A percentile compares a stretch with the other conserved stretches of the same genome.
Evolutionary conservation across 2,329 filamentous ascomycete genomes (phyloP).

Genomic region (Trichoderma semiorbis): DNA sequence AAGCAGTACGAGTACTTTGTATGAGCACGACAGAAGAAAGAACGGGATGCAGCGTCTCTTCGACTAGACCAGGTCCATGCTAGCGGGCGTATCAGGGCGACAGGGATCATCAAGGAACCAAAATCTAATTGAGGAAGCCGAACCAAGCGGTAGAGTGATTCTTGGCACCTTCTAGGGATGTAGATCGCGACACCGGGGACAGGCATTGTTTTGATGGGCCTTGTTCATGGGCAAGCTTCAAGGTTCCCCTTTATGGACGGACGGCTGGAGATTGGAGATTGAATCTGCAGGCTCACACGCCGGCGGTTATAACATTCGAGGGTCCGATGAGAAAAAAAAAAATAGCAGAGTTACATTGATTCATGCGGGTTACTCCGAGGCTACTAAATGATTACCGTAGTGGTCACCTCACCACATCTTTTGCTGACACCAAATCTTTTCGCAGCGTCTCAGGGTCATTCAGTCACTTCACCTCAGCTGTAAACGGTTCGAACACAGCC

Average conservation of each 20-base stretch:
- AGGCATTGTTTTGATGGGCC: neutral
- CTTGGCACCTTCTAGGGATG: neutral
- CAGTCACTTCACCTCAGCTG: neutral
- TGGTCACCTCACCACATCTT: neutral
- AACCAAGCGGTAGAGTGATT: neutral
- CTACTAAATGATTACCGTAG: neutral
- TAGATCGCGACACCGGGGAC: conserved; percentile 1
- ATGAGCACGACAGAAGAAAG: neutral
- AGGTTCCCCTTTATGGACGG: neutral
- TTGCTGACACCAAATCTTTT: neutral
- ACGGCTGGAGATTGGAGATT: neutral
- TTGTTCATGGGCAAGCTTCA: neutral
- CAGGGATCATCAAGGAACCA: neutral
- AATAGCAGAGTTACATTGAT: neutral
- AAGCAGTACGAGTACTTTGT: no score
- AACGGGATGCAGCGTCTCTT: neutral
- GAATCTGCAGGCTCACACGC: neutral
- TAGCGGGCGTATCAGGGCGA: neutral
- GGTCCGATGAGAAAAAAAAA: neutral
- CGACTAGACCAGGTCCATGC: neutral
- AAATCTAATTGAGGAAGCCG: conserved; percentile 8
- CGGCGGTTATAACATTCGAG: neutral
- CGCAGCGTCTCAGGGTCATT: neutral
- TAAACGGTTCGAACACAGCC: neutral
- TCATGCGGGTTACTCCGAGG: neutral